Conservation (phyloP, 768 basidiomycete genomes). For the Boletus barrowsii region DNA sequence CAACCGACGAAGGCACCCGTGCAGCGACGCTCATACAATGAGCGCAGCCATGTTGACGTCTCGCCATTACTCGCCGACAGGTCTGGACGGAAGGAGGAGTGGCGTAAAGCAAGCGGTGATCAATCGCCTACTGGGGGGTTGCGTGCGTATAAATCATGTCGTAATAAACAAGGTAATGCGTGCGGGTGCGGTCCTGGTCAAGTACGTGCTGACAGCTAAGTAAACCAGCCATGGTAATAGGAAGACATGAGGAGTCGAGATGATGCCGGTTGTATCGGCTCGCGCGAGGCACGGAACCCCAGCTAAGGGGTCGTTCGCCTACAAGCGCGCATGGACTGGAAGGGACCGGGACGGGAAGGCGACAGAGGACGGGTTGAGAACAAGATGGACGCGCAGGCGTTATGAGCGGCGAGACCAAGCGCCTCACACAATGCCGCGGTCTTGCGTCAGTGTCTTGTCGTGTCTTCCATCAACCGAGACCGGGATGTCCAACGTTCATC, state of each 20-base stretch:
- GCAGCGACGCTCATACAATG: constrained; percentile 36
- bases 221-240: constrained; percentile 23
- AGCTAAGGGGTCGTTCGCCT: constrained; percentile 77
- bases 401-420: constrained; percentile 46
- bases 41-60: constrained; percentile 24
- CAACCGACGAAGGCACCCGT: constrained; percentile 23
- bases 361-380: constrained; percentile 38
- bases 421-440: constrained; percentile 58
- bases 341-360: constrained; percentile 45
- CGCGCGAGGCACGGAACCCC: constrained; percentile 77
- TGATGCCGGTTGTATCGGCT: constrained; percentile 73
- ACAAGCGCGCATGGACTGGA: constrained; percentile 56
- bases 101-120: constrained; percentile 42
- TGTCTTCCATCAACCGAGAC: constrained; percentile 49
- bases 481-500: constrained; percentile 52
- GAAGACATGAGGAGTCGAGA: constrained; percentile 29
- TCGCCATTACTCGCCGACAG: constrained; percentile 21
- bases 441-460: constrained; percentile 70
- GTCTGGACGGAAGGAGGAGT: constrained; percentile 13
- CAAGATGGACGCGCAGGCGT: constrained; percentile 49
- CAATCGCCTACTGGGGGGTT: constrained; percentile 37
- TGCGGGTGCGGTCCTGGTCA: constrained; percentile 23
- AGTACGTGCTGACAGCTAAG: constrained; percentile 23
- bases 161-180: constrained; percentile 41
- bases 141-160: constrained; percentile 37